These are phyloP conservation scores for Helicocarpus griseus DNA, from an alignment of 2,329 filamentous ascomycete genomes.

Conservation along the genomic window DNA sequence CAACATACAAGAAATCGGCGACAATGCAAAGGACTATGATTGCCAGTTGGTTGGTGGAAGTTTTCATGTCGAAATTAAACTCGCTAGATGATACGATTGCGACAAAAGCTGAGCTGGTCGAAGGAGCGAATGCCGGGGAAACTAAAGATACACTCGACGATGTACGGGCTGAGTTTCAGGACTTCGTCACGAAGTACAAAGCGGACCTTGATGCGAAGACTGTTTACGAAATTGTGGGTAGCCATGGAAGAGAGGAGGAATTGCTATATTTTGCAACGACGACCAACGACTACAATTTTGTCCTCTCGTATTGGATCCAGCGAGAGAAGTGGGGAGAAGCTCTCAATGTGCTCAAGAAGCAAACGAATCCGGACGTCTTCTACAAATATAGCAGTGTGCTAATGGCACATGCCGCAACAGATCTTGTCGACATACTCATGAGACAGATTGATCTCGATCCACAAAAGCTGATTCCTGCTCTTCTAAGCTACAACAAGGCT, in stretches of 20 bases:
- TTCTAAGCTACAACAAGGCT: slow-evolving; percentile 81
- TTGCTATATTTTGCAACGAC: slow-evolving; percentile 82
- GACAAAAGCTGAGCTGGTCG: slow-evolving; percentile 71
- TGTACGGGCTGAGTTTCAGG: slow-evolving; percentile 71
- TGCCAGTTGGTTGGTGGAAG: slow-evolving; percentile 85
- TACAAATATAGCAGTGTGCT: slow-evolving; percentile 96
- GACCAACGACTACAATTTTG: slow-evolving; percentile 86
- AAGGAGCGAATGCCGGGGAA: slow-evolving; percentile 60
- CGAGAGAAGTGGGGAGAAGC: slow-evolving; percentile 85
- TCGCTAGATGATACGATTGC: slow-evolving; percentile 88
- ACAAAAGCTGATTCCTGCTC: slow-evolving; percentile 79
- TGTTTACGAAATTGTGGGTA: slow-evolving; percentile 90
- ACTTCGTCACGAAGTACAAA: slow-evolving; percentile 80
- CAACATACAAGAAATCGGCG: slow-evolving; percentile 68
- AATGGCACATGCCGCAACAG: slow-evolving; percentile 76
- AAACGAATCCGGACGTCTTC: slow-evolving; percentile 85
- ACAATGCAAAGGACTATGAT: slow-evolving; percentile 94
- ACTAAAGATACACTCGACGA: slow-evolving; percentile 60
- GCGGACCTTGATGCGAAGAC: slow-evolving; percentile 81
- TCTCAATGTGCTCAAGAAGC: slow-evolving; percentile 79
- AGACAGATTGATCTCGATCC: slow-evolving; percentile 76
- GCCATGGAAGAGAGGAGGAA: slow-evolving; percentile 88
- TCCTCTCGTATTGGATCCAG: slow-evolving; percentile 94
- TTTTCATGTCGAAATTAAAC: slow-evolving; percentile 97
- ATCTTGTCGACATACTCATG: slow-evolving; percentile 92